Conservation (phyloP, 106 monocot species). For the Gastrodia elata region DNA sequence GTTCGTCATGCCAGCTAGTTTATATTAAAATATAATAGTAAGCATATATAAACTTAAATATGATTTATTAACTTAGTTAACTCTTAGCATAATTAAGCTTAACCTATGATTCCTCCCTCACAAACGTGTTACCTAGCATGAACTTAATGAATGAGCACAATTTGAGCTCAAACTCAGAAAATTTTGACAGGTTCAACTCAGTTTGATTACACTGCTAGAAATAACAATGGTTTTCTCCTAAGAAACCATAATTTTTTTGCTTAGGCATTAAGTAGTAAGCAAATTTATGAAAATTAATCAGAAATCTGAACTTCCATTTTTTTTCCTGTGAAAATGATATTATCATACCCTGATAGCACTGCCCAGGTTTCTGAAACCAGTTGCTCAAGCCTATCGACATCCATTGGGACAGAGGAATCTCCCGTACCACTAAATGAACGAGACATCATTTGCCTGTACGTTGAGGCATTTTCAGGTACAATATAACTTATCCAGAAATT, state of each 20-base stretch:
- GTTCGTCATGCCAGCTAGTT: too few species aligned
- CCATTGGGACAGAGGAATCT: conserved; percentile 43
- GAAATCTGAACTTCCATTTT: neutral
- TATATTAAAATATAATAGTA: too few species aligned
- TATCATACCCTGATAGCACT: conserved; percentile 64
- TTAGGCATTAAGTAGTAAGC: neutral
- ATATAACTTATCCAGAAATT: conserved; percentile 59
- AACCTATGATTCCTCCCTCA: too few species aligned
- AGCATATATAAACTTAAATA: too few species aligned
- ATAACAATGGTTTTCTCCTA: neutral
- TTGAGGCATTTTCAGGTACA: conserved; percentile 58
- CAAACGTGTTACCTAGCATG: too few species aligned
- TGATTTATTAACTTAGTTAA: too few species aligned
- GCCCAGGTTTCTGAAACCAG: conserved; percentile 64
- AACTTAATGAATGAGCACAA: too few species aligned
- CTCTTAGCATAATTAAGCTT: too few species aligned
- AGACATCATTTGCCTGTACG: conserved; percentile 42
- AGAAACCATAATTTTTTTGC: neutral
- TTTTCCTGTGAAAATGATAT: neutral
- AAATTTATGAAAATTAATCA: neutral
- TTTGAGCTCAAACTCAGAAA: too few species aligned
- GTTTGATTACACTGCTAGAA: too few species aligned
- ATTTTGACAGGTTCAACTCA: too few species aligned
- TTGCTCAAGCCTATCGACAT: conserved; percentile 66
- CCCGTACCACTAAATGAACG: conserved; percentile 51